A percentile compares a stretch with the other conserved stretches of the same genome.
Conservation (phyloP, 2,329 filamentous ascomycete genomes). For the Aspergillus arachidicola region DNA sequence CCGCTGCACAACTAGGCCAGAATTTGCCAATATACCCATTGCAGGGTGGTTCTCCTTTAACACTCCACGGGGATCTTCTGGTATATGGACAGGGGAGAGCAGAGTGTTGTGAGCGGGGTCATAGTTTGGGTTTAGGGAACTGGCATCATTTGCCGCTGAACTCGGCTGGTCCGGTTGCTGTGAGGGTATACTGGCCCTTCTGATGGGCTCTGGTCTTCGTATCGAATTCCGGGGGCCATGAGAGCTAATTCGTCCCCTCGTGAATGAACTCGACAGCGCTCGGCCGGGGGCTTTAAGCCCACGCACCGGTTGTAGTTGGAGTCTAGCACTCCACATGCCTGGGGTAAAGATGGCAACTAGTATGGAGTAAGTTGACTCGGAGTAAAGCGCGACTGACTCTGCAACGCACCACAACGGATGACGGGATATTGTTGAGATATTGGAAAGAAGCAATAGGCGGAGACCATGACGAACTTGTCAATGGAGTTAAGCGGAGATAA, state of each 20-base stretch:
- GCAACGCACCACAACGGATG: constrained; percentile 21
- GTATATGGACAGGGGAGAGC: constrained; percentile 62
- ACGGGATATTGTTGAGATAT: background rate
- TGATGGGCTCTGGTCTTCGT: constrained; percentile 27
- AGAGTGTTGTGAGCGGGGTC: constrained; percentile 51
- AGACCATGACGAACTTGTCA: background rate
- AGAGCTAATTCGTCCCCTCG: constrained; percentile 26
- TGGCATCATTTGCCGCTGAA: constrained; percentile 17
- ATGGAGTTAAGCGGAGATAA: constrained; percentile 36
- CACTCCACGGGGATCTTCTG: constrained; percentile 62
- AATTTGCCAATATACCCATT: constrained; percentile 60
- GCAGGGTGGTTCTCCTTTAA: constrained; percentile 63
- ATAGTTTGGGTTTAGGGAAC: constrained; percentile 48
- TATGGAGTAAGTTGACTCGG: background rate
- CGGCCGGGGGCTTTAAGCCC: constrained; percentile 24
- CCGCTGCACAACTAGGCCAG: constrained; percentile 63
- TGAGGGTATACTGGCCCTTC: constrained; percentile 10
- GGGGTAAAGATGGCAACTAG: background rate
- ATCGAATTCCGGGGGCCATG: constrained; percentile 36
- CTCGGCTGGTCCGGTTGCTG: constrained; percentile 10
- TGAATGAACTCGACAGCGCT: constrained; percentile 30
- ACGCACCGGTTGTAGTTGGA: constrained; percentile 25
- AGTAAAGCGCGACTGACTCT: constrained; percentile 1
- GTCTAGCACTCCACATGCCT: constrained; percentile 34
- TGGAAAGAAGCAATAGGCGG: constrained; percentile 20